Base-by-base conservation (phyloP, 176 grass and related monocot species). In the Phoenix dactylifera region DNA sequence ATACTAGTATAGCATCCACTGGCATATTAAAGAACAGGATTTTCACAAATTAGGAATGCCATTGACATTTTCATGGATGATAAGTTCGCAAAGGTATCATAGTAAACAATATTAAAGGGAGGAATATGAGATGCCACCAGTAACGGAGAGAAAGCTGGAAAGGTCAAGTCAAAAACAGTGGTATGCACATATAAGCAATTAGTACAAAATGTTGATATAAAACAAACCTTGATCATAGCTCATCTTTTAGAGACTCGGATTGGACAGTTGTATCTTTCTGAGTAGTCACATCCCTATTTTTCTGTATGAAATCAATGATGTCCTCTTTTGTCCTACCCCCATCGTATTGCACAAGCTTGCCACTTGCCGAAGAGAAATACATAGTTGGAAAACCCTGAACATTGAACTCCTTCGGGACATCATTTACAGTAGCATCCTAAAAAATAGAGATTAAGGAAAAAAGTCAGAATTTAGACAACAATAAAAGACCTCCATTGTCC, bases 341-440 rank as follows among this genome's bases (percentile, higher is more conserved):
- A 4, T 83, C 50, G 52, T 85, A 98, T 1, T 39, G 15, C 35
- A 74, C 26, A 58, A 85, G 50, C 15, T 89, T 72, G 52, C 88
- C 85, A 18, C 59, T 78, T 25, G 87, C 72, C 18, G 84, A 83
- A 73, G 64, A 76, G 52, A 92, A 92, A 60, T 88, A 88, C 10
- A 98, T 22, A 35, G 76, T 88, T 29, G 93, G 93, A 53, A 75
- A 98, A 24, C 82, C 76, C 15, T 74, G 57, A 7, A 92, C 35
- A 0, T 71, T 12, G 7, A 98, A 83, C 16, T 98, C 88, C 4
- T 70, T 77, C 4, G 87, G 76, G 44, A 83, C 32, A 69, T 98
- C 82, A 2, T 98, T 98, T 3, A 52, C 70, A 3, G 87, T 92
- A 32, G 73, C 87, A 79, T 89, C 93, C 87, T 89, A 53, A 22